Base-by-base conservation (phyloP, 1,284 basidiomycete genomes). In the Trametes hirsuta region DNA sequence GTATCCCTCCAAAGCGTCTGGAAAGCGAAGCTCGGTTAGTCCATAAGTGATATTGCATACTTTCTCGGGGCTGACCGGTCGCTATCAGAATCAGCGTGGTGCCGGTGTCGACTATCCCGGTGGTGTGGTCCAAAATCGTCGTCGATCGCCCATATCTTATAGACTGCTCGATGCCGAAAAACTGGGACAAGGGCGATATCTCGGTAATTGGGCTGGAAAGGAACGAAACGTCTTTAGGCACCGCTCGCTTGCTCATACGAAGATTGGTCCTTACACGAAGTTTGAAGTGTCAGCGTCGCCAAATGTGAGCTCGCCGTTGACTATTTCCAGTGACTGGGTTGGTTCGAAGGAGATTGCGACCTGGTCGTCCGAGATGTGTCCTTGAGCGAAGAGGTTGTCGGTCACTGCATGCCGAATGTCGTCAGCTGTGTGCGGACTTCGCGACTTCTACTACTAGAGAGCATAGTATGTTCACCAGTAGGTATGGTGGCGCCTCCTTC, bases 31-130 rank as follows among this genome's bases (percentile, higher is more conserved):
- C 5, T 41, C 14, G 5, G 6, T 14, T 34, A 25, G 24, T 6
- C 36, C 4, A 11, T 1, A 22, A 46, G 8, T 36, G 11, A 44
- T 21, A 5, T 2, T 40, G 46, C 51, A n/a, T 10, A n/a, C 47
- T 22, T 22, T 15, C 49, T 30, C 18, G 39, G 18, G 34, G 22
- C 71, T 30, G 36, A 73, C 71, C 69, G 42, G 72, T 70, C 18
- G 78, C 72, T 44, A 82, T 69, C 42, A 80, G 72, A 30, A 77
- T 68, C 56, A 76, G 70, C 12, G 76, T 75, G 14, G 74, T 78
- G 55, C 83, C 84, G 24, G 85, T 87, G 71, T 88, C 87, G 53
- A 88, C 84, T 58, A 89, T 85, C 61, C 87, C 87, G 25, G 84
- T 80, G 15, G 80, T 82, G 30, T 58, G 61, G 3, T 72, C 50